These are phyloP conservation scores for Gigaspora rosea DNA, from an alignment of 192 early-diverging fungal genomes.

Conservation along the genomic window DNA sequence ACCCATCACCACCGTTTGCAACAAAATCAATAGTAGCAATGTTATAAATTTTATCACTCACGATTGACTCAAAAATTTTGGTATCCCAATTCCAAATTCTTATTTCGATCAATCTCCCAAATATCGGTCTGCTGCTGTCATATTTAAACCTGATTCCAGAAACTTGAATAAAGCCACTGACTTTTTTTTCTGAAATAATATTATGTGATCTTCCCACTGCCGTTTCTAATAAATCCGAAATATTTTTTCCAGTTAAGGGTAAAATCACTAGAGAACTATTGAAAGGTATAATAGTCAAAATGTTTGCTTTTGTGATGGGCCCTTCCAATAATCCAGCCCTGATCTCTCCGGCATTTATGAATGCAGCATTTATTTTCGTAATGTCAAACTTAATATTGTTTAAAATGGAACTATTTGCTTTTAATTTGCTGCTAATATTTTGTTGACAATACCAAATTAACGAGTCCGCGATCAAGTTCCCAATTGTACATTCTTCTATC, in stretches of 20 bases:
- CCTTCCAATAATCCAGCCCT: slow-evolving; percentile 55
- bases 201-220: slow-evolving; percentile 37
- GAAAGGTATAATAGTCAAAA: slow-evolving; percentile 65
- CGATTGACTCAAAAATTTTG: slow-evolving; percentile 46
- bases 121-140: slow-evolving; percentile 34
- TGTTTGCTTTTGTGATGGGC: slow-evolving; percentile 55
- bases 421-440: slow-evolving; percentile 48
- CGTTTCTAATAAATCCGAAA: slow-evolving; percentile 55
- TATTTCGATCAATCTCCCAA: slow-evolving; percentile 10
- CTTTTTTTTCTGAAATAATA: slow-evolving; percentile 35
- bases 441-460: no score
- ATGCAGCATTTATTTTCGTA: slow-evolving; percentile 33
- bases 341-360: slow-evolving; percentile 67
- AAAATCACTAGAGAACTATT: slow-evolving; percentile 58
- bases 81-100: slow-evolving; percentile 31
- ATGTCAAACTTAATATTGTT: no score
- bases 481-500: slow-evolving; percentile 59
- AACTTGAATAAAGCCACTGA: slow-evolving; percentile 60
- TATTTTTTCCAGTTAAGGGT: slow-evolving; percentile 51
- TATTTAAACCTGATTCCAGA: slow-evolving; percentile 56
- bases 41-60: slow-evolving; percentile 46
- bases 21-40: slow-evolving; percentile 62
- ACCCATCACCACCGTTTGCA: slow-evolving; percentile 55
- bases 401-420: neutral
- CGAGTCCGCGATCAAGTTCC: slow-evolving; percentile 67